Conservation (phyloP, 805 yeast genomes). For the Lachancea nothofagi region DNA sequence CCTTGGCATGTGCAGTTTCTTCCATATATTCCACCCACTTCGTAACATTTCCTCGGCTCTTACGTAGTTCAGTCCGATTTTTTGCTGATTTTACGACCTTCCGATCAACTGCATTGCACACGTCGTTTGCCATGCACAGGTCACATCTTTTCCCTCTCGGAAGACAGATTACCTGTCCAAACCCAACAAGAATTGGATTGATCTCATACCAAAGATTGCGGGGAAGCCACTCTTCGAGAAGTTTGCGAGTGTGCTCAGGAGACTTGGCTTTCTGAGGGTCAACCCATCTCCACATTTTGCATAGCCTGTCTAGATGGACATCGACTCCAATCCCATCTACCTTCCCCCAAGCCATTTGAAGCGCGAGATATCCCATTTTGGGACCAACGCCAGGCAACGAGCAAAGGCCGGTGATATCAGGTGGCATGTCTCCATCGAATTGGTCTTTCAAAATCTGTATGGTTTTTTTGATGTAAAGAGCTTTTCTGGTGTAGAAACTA, state of each 20-base stretch:
- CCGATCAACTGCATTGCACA: constrained; percentile 56
- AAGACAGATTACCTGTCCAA: constrained; percentile 84
- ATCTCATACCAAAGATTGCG: constrained; percentile 72
- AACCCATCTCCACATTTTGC: constrained; percentile 80
- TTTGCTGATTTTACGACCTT: constrained; percentile 35
- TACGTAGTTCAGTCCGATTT: constrained; percentile 13
- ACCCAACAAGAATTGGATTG: constrained; percentile 84
- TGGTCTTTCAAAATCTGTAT: constrained; percentile 46
- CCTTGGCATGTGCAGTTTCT: constrained; percentile 4
- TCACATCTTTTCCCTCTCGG: constrained; percentile 70
- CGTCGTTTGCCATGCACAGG: constrained; percentile 51
- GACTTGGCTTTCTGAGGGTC: constrained; percentile 39
- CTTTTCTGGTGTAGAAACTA: constrained; percentile 82
- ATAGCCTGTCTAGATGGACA: constrained; percentile 78
- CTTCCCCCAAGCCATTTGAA: constrained; percentile 76
- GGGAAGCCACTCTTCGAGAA: constrained; percentile 71
- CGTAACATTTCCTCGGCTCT: constrained; percentile 40
- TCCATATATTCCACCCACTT: constrained; percentile 30
- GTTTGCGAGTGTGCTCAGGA: constrained; percentile 71
- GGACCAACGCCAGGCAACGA: constrained; percentile 91
- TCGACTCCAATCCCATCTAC: constrained; percentile 91
- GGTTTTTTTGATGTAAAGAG: constrained; percentile 60
- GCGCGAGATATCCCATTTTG: constrained; percentile 80
- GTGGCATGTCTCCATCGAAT: constrained; percentile 68
- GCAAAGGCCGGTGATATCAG: constrained; percentile 55